Evolutionary conservation across 306 rosid species (phyloP), one percentile per base, ranked within the genome.

Genomic region (Medicago lupulina): DNA sequence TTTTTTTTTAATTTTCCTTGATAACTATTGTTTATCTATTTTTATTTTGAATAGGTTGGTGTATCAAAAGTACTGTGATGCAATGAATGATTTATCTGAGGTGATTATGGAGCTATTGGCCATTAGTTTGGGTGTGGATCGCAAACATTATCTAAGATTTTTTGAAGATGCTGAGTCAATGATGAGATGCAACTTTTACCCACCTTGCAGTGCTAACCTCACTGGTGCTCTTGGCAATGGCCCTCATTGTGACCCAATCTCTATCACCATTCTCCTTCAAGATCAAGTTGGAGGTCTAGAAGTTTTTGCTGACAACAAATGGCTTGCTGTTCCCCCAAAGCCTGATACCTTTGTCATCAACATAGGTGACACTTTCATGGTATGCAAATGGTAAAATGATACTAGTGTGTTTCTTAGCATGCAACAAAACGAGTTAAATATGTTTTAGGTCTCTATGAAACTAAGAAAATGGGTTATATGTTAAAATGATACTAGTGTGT

Each of bases 291-390:
- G 91, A 34, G 96, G 96, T 6, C 87, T 90, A 0, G 68, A 90
- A 78, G 88, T 87, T 15, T 87, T 74, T 64, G 80, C 78, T 0
- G 84, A 88, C 13, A 73, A 86, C 82, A 84, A 71, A 36, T 90
- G 96, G 96, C 67, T 84, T 0, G 71, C 85, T 15, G 83, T 90
- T 46, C 85, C 76, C 0, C 96, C 96, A 9, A 69, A 87, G 21
- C 88, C 66, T 0, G 8, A 53, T 11, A 54, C 66, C 80, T 79
- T 88, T 4, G 89, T 90, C 81, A 80, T 90, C 8, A 90, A 90
- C 78, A 76, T 88, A 34, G 96, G 96, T 1, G 96, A 90, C 71
- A 90, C 96, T 14, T 90, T 90, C 51, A 76, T 66, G 96, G 96
- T 90, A 83, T 0, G 46, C 23, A 57, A 41, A 41, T 41, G 46